Evolutionary conservation across 2,329 filamentous ascomycete genomes (phyloP).

Genomic region (Fusarium virguliforme): DNA sequence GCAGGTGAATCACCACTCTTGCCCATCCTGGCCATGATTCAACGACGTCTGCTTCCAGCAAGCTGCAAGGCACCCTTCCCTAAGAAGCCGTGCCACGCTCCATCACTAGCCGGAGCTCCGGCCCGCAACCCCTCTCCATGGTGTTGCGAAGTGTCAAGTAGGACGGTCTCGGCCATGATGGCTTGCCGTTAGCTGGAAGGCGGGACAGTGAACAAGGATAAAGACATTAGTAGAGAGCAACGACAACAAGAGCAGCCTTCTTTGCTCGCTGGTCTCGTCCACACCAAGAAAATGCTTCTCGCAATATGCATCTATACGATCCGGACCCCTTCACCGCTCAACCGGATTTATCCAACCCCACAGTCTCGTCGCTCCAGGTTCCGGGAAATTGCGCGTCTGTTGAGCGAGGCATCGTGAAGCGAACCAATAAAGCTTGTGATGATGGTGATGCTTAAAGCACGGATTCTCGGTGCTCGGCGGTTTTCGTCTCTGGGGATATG

Average conservation of each 20-base stretch:
- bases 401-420: conserved; percentile 23
- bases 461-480: neutral
- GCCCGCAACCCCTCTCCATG: conserved; percentile 1
- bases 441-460: neutral
- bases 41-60: neutral
- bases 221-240: neutral
- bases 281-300: neutral
- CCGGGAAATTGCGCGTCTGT: conserved; percentile 39
- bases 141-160: neutral
- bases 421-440: conserved; percentile 31
- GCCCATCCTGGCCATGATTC: neutral
- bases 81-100: conserved; percentile 1
- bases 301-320: conserved; percentile 41
- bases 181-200: neutral
- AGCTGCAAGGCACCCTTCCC: conserved; percentile 4
- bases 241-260: neutral
- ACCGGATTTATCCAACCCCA: conserved; percentile 43
- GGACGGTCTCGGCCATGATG: conserved; percentile 1
- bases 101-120: neutral
- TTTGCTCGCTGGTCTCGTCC: neutral
- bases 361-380: conserved; percentile 21
- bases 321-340: conserved; percentile 45
- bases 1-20: neutral
- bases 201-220: neutral
- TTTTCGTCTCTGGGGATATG: neutral